These are phyloP conservation scores for Phytopythium boreale DNA, from an alignment of 352 stramenopile species.

Conservation along the genomic window DNA sequence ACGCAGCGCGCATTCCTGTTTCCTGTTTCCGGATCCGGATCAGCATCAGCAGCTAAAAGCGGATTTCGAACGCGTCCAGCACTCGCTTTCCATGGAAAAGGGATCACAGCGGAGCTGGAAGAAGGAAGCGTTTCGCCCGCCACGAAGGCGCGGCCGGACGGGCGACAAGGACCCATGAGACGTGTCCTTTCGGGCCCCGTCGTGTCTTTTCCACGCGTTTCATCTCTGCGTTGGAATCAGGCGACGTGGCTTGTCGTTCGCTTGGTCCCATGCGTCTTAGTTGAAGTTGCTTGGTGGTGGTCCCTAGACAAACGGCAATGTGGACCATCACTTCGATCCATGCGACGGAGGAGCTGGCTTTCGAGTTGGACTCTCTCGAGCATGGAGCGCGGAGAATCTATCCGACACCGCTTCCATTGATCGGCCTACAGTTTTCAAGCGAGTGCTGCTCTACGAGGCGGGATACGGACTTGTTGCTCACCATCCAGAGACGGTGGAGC, in stretches of 20 bases:
- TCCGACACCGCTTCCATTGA: background rate
- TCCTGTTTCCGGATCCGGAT: background rate
- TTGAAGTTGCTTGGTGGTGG: background rate
- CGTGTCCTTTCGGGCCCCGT: background rate
- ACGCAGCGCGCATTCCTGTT: background rate
- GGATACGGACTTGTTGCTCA: background rate
- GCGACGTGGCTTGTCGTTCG: background rate
- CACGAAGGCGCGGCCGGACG: conserved; percentile 1
- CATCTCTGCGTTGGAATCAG: background rate
- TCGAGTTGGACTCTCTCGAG: background rate
- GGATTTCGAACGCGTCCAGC: background rate
- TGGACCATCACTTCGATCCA: no score
- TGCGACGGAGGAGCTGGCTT: background rate
- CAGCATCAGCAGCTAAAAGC: background rate
- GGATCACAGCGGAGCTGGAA: background rate
- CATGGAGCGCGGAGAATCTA: background rate
- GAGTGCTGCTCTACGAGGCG: no score
- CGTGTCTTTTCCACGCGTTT: background rate
- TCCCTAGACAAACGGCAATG: background rate
- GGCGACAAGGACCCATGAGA: background rate
- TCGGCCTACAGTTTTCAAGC: background rate
- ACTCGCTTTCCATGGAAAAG: conserved; percentile 1
- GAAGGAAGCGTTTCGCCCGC: conserved; percentile 25
- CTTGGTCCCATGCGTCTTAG: background rate
- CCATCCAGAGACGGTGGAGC: background rate